phyloP scores from a whole-genome alignment of 371 early-diverging fungal species.

The Actinomucor elegans region DNA sequence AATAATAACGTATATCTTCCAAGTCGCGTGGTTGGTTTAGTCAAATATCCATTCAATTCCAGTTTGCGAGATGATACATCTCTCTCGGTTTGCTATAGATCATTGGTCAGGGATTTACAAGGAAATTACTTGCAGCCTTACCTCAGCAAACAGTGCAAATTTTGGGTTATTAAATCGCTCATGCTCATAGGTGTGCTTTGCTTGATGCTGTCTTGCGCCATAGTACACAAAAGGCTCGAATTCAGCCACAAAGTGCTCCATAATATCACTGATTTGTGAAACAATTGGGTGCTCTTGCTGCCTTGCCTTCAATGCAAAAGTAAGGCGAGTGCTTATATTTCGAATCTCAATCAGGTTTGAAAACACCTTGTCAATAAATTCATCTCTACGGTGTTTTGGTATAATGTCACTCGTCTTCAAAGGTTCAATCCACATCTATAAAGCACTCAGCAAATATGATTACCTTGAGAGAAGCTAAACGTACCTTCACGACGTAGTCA shows the following conservation, averaged over 20 bases:
- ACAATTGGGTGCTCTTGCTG: slow-evolving; percentile 80
- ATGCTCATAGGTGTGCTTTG: slow-evolving; percentile 47
- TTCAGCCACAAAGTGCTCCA: slow-evolving; percentile 64
- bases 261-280: slow-evolving; percentile 83
- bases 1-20: slow-evolving; percentile 19
- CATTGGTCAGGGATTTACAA: background rate
- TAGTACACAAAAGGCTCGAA: slow-evolving; percentile 85
- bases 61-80: slow-evolving; percentile 72
- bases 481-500: slow-evolving; percentile 26
- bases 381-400: slow-evolving; percentile 53
- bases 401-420: slow-evolving; percentile 68
- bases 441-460: too few relatives aligned
- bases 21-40: slow-evolving; percentile 29
- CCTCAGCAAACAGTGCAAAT: slow-evolving; percentile 53
- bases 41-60: slow-evolving; percentile 71
- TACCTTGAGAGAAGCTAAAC: too few relatives aligned
- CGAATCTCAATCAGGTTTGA: slow-evolving; percentile 76
- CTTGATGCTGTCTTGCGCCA: slow-evolving; percentile 83
- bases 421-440: slow-evolving; percentile 78
- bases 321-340: slow-evolving; percentile 69
- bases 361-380: slow-evolving; percentile 80
- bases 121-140: too few relatives aligned
- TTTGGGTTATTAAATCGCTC: slow-evolving; percentile 32
- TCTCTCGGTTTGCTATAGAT: slow-evolving; percentile 60
- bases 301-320: slow-evolving; percentile 65